These are phyloP conservation scores for Ambrosia hybrid DNA, from an alignment of 140 eudicot genomes.

Conservation along the genomic window DNA sequence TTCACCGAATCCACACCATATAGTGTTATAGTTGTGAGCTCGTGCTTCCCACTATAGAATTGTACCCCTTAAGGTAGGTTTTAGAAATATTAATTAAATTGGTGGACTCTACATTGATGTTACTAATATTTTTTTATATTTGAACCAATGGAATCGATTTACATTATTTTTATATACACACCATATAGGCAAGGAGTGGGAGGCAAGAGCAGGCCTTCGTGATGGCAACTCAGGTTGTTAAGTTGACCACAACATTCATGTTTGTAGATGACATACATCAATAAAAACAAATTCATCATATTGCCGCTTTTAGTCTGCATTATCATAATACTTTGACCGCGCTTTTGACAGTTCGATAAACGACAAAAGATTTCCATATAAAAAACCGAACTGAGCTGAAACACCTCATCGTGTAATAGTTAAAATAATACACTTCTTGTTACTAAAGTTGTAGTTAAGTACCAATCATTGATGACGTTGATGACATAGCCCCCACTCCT, in stretches of 20 bases:
- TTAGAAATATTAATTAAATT: too few species aligned
- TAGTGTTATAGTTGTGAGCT: too few species aligned
- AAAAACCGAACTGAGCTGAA: slow-evolving; percentile 1
- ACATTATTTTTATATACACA: background rate
- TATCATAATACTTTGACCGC: background rate
- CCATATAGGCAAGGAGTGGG: slow-evolving; percentile 25
- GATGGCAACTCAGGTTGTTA: slow-evolving; percentile 49
- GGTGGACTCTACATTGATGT: background rate
- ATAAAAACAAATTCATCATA: background rate
- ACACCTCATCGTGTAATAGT: background rate
- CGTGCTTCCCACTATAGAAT: too few species aligned
- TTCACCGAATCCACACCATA: too few species aligned
- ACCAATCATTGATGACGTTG: slow-evolving; percentile 26
- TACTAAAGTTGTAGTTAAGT: background rate
- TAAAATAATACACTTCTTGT: background rate
- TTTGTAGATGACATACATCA: background rate
- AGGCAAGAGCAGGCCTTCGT: slow-evolving; percentile 65
- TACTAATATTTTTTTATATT: background rate
- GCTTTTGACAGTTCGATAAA: background rate
- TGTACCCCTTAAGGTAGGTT: too few species aligned
- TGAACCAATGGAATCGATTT: background rate
- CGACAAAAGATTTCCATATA: background rate
- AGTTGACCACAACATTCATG: slow-evolving; percentile 42
- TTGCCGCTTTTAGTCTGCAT: slow-evolving; percentile 8
- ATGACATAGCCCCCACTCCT: slow-evolving; percentile 45